Evolutionary conservation across 2,329 filamentous ascomycete genomes (phyloP).

Genomic region (Stemphylium lycopersici): DNA sequence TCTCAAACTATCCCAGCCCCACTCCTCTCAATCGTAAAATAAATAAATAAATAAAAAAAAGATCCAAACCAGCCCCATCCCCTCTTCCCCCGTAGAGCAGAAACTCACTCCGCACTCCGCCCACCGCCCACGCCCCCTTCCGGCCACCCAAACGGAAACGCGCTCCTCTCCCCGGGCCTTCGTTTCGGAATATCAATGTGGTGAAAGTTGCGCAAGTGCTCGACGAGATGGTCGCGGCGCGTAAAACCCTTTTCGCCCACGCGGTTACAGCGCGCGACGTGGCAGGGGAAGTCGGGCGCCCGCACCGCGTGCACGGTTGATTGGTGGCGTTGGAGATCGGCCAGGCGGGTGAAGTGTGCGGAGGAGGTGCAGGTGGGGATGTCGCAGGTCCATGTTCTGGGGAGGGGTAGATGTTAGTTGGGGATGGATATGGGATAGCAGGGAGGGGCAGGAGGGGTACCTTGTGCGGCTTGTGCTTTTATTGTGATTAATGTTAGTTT

Average conservation of each 20-base stretch:
- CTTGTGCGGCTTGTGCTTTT: slow-evolving; percentile 29
- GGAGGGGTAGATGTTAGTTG: neutral
- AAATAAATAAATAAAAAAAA: too few species aligned
- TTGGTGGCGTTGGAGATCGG: slow-evolving; percentile 46
- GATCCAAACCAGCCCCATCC: slow-evolving; percentile 9
- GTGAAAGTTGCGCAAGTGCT: slow-evolving; percentile 64
- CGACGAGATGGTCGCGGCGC: slow-evolving; percentile 62
- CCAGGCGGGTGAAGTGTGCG: slow-evolving; percentile 44
- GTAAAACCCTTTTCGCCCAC: slow-evolving; percentile 57
- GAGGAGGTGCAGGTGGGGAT: slow-evolving; percentile 38
- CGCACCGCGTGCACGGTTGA: slow-evolving; percentile 41
- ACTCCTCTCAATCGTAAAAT: too few species aligned
- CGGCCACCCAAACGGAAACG: slow-evolving; percentile 37
- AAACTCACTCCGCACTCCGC: neutral
- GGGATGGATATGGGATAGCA: neutral
- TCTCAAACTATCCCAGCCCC: neutral
- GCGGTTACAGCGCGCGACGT: slow-evolving; percentile 38
- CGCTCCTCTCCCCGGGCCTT: slow-evolving; percentile 39
- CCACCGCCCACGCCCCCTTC: slow-evolving; percentile 13
- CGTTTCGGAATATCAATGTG: slow-evolving; percentile 54
- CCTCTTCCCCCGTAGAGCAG: neutral
- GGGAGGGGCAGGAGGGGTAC: slow-evolving; percentile 6
- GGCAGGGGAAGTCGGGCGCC: slow-evolving; percentile 42
- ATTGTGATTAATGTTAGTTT: neutral
- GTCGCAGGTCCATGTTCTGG: slow-evolving; percentile 43